Evolutionary conservation across 306 rosid species (phyloP), one percentile per base, ranked within the genome.

Genomic region (Cucurbita ficifolia): DNA sequence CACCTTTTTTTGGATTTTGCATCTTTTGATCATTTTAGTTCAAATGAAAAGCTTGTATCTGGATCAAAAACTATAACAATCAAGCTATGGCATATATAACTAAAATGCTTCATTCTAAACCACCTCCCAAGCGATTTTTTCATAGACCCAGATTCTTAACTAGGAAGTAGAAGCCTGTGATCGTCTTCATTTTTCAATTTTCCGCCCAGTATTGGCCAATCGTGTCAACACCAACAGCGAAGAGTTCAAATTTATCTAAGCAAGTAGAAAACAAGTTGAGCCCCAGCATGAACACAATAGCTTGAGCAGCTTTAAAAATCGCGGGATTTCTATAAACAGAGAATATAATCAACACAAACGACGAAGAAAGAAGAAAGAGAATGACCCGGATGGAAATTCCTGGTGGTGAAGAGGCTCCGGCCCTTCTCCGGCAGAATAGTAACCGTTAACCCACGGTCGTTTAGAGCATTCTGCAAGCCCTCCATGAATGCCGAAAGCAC

Each of bases 321-420:
- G 74, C 40, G 14, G 21, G 49, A 22, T 57, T 42, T 17, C 43
- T 22, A 17, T 2, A 22, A 54, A 52, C 13, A 53, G 13, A 76
- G 13, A 60, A 39, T 22, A 50, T 5, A 16, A 45, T 10, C 29
- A 7, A 16, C 10, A 24, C 6, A 29, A 16, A 17, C 36, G 11
- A 79, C 14, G 14, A 38, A 57, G 56, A 59, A 14, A 38, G 29
- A 7, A 48, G 36, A 21, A 55, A 73, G 59, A 21, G 73, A 76
- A 76, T 71, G 24, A 89, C 92, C 96, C 77, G 92, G 96, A 77
- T 61, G 75, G 80, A 90, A 87, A 80, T 83, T 86, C 61, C 77
- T 81, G 76, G 82, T 56, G 61, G 91, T 78, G 19, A 86, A 79
- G 52, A 90, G 89, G 82, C 90, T 88, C 29, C 92, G 91, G 36